These are phyloP conservation scores for Claviceps cyperi DNA, from an alignment of 2,329 filamentous ascomycete genomes.

Conservation along the genomic window DNA sequence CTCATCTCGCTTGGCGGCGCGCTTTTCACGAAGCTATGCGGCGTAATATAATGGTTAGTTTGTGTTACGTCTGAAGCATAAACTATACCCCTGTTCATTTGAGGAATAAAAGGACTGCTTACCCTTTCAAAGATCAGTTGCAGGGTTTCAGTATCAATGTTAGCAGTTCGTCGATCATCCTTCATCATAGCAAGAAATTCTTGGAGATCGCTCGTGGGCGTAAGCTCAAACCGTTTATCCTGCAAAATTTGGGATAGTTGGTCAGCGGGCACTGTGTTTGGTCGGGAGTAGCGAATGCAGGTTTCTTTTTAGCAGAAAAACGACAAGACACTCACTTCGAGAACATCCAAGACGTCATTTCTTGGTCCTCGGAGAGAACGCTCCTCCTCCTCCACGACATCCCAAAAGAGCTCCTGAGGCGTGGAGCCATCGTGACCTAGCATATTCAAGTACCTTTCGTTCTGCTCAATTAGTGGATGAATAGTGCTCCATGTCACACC, in stretches of 20 bases:
- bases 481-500: constrained; percentile 83
- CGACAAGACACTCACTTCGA: constrained; percentile 52
- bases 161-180: constrained; percentile 75
- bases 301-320: background rate
- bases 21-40: constrained; percentile 65
- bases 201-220: constrained; percentile 70
- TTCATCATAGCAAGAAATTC: constrained; percentile 75
- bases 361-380: constrained; percentile 65
- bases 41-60: background rate
- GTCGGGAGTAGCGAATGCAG: background rate
- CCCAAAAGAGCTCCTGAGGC: constrained; percentile 90
- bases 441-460: constrained; percentile 71
- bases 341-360: constrained; percentile 74
- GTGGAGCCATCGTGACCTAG: constrained; percentile 73
- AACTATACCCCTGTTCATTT: too few species aligned
- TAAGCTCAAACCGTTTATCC: constrained; percentile 88
- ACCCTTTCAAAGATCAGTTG: constrained; percentile 72
- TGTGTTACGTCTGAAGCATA: background rate
- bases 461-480: constrained; percentile 57
- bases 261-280: constrained; percentile 5
- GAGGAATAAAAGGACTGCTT: constrained; percentile 14
- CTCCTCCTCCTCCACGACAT: constrained; percentile 87
- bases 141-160: constrained; percentile 68
- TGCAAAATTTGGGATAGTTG: constrained; percentile 19
- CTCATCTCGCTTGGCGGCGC: constrained; percentile 66